phyloP scores from a whole-genome alignment of 106 monocot species.

The Dioscorea alata region DNA sequence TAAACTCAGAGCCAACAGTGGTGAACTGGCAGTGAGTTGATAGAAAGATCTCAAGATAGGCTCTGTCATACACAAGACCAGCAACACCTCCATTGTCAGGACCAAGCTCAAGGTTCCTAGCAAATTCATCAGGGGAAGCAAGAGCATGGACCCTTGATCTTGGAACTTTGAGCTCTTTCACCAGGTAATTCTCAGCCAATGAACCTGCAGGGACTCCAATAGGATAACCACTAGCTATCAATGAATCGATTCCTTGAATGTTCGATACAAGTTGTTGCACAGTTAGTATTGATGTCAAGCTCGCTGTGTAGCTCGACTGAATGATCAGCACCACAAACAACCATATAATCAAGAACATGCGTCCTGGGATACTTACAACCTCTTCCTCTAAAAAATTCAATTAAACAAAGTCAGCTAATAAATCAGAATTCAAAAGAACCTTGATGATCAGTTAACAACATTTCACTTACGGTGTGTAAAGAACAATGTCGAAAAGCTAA shows the following conservation, averaged over 20 bases:
- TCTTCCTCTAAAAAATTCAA: not conserved
- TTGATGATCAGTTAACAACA: not conserved
- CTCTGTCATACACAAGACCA: constrained; percentile 30
- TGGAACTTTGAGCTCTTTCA: constrained; percentile 17
- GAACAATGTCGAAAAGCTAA: constrained; percentile 36
- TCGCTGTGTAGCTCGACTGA: constrained; percentile 16
- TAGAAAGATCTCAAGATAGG: constrained; percentile 30
- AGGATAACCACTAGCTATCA: constrained; percentile 16
- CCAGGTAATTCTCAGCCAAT: constrained; percentile 30
- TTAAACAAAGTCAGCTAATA: not conserved
- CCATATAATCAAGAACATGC: constrained; percentile 14
- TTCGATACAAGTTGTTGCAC: constrained; percentile 17
- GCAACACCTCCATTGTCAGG: constrained; percentile 30
- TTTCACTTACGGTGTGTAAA: constrained; percentile 29
- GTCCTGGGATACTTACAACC: constrained; percentile 1
- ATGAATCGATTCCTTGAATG: constrained; percentile 24
- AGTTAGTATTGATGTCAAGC: constrained; percentile 11
- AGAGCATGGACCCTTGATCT: constrained; percentile 28
- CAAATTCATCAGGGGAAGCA: constrained; percentile 22
- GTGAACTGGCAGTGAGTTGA: constrained; percentile 26
- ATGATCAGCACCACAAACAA: constrained; percentile 16
- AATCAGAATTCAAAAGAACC: not conserved
- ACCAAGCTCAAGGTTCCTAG: constrained; percentile 23
- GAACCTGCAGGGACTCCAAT: constrained; percentile 35
- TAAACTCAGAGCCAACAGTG: constrained; percentile 25